These are phyloP conservation scores for Apiotrichum porosum DNA, from an alignment of 1,284 basidiomycete genomes.

Conservation along the genomic window DNA sequence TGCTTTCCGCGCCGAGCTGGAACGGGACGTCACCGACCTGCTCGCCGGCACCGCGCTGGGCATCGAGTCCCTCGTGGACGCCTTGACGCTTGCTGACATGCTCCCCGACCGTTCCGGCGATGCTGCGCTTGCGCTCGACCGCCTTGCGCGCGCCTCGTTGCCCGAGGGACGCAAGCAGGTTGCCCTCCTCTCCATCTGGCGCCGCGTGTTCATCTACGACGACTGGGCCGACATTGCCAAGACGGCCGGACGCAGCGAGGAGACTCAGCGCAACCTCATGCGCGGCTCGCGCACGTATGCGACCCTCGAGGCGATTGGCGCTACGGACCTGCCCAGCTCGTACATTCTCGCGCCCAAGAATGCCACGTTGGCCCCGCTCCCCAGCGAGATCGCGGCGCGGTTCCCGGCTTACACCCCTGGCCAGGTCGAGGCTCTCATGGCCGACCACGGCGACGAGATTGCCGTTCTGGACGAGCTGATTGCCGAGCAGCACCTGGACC, in stretches of 20 bases:
- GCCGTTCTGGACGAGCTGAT: slow-evolving; percentile 29
- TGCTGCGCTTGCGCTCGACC: slow-evolving; percentile 50
- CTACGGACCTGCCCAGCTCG: slow-evolving; percentile 24
- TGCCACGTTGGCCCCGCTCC: slow-evolving; percentile 29
- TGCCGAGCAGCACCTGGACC: slow-evolving; percentile 21
- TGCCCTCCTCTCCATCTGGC: slow-evolving; percentile 72
- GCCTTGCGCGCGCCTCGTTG: slow-evolving; percentile 51
- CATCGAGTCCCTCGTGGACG: slow-evolving; percentile 53
- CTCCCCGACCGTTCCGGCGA: slow-evolving; percentile 40
- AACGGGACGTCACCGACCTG: slow-evolving; percentile 10
- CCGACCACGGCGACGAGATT: slow-evolving; percentile 40
- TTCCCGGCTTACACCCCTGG: slow-evolving; percentile 32
- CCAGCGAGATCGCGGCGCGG: slow-evolving; percentile 39
- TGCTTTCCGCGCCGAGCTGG: slow-evolving; percentile 19
- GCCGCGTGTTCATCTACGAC: slow-evolving; percentile 79
- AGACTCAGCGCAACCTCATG: slow-evolving; percentile 30
- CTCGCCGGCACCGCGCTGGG: slow-evolving; percentile 34
- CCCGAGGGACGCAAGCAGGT: slow-evolving; percentile 65
- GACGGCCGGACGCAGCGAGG: slow-evolving; percentile 41
- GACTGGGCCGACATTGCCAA: slow-evolving; percentile 51
- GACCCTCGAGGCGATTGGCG: slow-evolving; percentile 24
- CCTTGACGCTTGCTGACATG: slow-evolving; percentile 48
- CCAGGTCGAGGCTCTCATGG: slow-evolving; percentile 38
- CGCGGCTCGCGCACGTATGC: slow-evolving; percentile 32
- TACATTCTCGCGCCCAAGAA: slow-evolving; percentile 32